Evolutionary conservation across 2,329 filamentous ascomycete genomes (phyloP), one percentile per base, ranked within the genome.

Genomic region (Colletotrichum sp.): DNA sequence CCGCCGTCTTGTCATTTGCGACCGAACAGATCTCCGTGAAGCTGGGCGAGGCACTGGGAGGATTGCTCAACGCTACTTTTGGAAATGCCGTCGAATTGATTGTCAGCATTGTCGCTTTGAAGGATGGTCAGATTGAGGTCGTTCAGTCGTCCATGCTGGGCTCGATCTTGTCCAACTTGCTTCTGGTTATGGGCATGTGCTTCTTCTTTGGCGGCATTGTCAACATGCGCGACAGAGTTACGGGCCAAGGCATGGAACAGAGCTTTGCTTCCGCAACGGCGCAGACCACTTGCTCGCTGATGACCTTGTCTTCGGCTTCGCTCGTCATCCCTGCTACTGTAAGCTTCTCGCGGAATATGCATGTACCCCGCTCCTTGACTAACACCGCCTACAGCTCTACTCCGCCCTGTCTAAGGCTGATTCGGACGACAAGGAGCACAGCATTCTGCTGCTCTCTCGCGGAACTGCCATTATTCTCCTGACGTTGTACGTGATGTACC

Each of bases 141-240:
- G 96, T 99, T n/a, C 97, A 99, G 87, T 94, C 96, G 25, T 98
- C 95, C 78, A 99, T 99, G 96, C 92, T 99, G 39, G 96, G 97
- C 64, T 98, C 95, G 82, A 98, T 99, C 80, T 89, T 99, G 52
- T 98, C 96, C 79, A 99, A 99, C 85, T 93, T 98, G 78, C 90
- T 99, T 9, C 92, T 99, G 27, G 96, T 96, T 63, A 90, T 96
- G 82, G 94, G 94, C 80, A 95, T 95, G 89, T 95, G 94, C 85
- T 95, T 95, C 87, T 88, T 96, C 79, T 90, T 94, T 71, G 95
- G 95, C 71, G 95, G 95, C 36, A 86, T 95, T 76, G 88, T 89
- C 77, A 92, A 93, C 85, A 89, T 90, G 82, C 87, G 87, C 72
- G 88, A 90, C 77, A 72, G 65, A 27, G 82, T 87, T 39, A 88